A percentile compares a stretch with the other conserved stretches of the same genome.
phyloP scores from a whole-genome alignment of 2,329 filamentous ascomycete species.

The Chrysoporthe austroafricana region DNA sequence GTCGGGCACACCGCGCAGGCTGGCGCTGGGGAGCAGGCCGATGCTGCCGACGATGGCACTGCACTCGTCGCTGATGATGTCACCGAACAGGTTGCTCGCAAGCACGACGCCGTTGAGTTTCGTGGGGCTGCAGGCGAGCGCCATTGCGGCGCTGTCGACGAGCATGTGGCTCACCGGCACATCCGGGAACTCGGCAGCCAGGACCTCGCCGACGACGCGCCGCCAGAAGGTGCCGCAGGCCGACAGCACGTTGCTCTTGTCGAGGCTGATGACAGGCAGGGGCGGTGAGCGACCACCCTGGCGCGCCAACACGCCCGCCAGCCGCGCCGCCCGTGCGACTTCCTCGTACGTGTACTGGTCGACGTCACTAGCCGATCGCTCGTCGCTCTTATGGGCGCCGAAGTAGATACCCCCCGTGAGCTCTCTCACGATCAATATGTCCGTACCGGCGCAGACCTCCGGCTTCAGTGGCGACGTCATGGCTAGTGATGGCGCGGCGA shows the following conservation, averaged over 20 bases:
- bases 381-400: slow-evolving; percentile 35
- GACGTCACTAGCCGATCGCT: slow-evolving; percentile 50
- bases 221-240: slow-evolving; percentile 55
- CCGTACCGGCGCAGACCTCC: slow-evolving; percentile 48
- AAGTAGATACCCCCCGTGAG: slow-evolving; percentile 56
- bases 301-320: slow-evolving; percentile 49
- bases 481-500: slow-evolving; percentile 47
- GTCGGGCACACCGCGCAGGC: slow-evolving; percentile 14
- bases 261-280: slow-evolving; percentile 45
- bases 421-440: slow-evolving; percentile 54
- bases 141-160: slow-evolving; percentile 51
- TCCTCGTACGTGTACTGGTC: slow-evolving; percentile 51
- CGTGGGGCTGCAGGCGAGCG: slow-evolving; percentile 50
- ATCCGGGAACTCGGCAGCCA: slow-evolving; percentile 47
- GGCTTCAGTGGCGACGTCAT: slow-evolving; percentile 50
- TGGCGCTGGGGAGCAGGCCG: slow-evolving; percentile 22
- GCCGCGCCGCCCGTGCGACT: slow-evolving; percentile 50
- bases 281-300: slow-evolving; percentile 38
- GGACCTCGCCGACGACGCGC: slow-evolving; percentile 44
- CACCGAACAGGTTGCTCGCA: slow-evolving; percentile 19
- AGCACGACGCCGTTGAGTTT: slow-evolving; percentile 50
- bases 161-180: slow-evolving; percentile 50
- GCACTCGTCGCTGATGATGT: slow-evolving; percentile 19
- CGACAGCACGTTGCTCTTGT: slow-evolving; percentile 56
- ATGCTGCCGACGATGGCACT: slow-evolving; percentile 22